phyloP scores from a whole-genome alignment of 768 basidiomycete genomes.

The Punctularia strigosozonata region DNA sequence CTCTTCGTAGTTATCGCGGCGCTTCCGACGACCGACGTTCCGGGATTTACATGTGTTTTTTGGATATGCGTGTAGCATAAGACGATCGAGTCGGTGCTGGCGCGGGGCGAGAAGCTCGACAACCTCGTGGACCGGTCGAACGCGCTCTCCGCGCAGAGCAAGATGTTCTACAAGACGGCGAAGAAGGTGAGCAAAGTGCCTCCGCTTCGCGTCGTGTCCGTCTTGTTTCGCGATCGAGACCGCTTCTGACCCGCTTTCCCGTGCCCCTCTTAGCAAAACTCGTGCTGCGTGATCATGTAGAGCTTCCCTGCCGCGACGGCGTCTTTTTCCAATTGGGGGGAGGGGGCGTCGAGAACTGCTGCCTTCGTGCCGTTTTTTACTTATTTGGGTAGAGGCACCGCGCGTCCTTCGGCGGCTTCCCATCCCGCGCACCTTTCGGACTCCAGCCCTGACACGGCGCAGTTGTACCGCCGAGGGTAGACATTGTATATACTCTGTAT shows the following conservation, averaged over 20 bases:
- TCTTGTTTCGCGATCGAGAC: background rate
- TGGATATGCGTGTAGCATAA: slow-evolving; percentile 59
- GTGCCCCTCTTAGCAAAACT: slow-evolving; percentile 66
- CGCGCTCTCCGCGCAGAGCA: slow-evolving; percentile 78
- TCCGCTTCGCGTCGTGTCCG: background rate
- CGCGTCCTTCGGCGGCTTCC: no score
- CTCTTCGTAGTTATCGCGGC: background rate
- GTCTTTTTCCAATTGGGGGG: no score
- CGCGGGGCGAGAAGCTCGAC: slow-evolving; percentile 94
- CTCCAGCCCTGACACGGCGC: no score
- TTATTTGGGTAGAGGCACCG: no score
- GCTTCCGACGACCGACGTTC: background rate
- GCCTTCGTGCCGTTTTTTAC: no score
- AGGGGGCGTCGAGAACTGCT: no score
- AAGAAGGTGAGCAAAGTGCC: slow-evolving; percentile 62
- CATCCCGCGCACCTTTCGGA: no score
- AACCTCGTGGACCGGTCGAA: slow-evolving; percentile 91
- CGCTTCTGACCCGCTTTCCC: background rate
- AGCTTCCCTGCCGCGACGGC: no score
- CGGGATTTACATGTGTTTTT: background rate
- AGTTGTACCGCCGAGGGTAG: no score
- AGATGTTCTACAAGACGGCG: slow-evolving; percentile 99
- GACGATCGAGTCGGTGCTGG: slow-evolving; percentile 94
- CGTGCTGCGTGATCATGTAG: slow-evolving; percentile 84
- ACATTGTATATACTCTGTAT: no score